phyloP scores from a whole-genome alignment of 1,284 basidiomycete genomes.

The Boletellus sp. region DNA sequence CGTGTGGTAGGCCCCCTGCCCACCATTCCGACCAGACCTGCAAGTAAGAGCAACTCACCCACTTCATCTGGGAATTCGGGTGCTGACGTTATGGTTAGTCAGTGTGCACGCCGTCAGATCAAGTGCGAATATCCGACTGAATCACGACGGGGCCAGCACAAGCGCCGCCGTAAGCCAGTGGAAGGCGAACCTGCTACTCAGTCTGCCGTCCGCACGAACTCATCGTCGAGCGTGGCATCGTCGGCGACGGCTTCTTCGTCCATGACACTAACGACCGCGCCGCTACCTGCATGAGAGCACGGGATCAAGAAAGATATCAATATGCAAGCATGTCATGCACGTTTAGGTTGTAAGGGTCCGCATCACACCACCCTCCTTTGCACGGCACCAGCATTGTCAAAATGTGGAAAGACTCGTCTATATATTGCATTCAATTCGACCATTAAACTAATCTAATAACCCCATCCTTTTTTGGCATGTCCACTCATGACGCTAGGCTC shows the following conservation, averaged over 20 bases:
- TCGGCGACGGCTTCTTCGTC: slow-evolving; percentile 15
- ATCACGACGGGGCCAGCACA: slow-evolving; percentile 50
- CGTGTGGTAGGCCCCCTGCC: slow-evolving; percentile 36
- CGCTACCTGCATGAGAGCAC: slow-evolving; percentile 22
- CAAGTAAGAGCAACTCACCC: slow-evolving; percentile 30
- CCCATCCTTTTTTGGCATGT: slow-evolving; percentile 9
- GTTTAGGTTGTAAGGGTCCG: slow-evolving; percentile 10
- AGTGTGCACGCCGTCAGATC: slow-evolving; percentile 46
- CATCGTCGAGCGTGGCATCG: slow-evolving; percentile 19
- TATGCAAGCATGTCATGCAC: slow-evolving; percentile 9
- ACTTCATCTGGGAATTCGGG: slow-evolving; percentile 7
- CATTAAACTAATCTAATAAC: slow-evolving; percentile 30
- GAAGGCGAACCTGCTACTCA: slow-evolving; percentile 27
- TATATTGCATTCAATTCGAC: slow-evolving; percentile 25
- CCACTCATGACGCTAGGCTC: slow-evolving; percentile 9
- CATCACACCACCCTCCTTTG: slow-evolving; percentile 6
- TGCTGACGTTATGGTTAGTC: slow-evolving; percentile 36
- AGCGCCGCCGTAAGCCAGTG: slow-evolving; percentile 36
- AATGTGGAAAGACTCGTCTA: slow-evolving; percentile 23
- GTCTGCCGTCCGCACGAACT: slow-evolving; percentile 21
- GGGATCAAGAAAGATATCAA: slow-evolving; percentile 10
- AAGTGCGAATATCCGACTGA: slow-evolving; percentile 50
- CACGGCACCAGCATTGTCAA: slow-evolving; percentile 10
- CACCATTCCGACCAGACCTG: slow-evolving; percentile 35
- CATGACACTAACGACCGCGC: slow-evolving; percentile 19